Evolutionary conservation across 176 grass and related monocot genomes (phyloP), one percentile per base, ranked within the genome.

Genomic region (Oryza meyeriana): DNA sequence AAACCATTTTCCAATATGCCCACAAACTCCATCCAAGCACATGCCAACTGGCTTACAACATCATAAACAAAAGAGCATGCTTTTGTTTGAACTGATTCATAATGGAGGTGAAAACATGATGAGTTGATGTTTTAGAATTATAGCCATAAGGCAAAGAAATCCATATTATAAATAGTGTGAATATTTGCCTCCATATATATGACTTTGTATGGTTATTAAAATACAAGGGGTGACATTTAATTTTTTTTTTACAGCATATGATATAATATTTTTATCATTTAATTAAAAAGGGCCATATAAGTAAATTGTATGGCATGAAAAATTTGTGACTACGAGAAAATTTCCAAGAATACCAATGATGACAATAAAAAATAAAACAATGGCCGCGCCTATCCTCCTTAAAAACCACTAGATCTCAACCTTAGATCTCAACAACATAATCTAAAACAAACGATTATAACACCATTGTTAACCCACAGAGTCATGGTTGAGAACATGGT

Each of bases 1-100:
- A 30, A 80, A 85, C 74, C 61, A 61, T 48, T 85, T 85, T 67
- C 45, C 55, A 59, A 59, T 59, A 8, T 59, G 55, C 55, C 55
- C 55, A 11, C 55, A 59, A 59, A 7, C 55, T 59, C 24, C 24
- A 55, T 18, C 81, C 79, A 63, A 61, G 68, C 79, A 79, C 59
- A 73, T 69, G 74, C 64, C 88, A 86, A 83, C 84, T 90, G 88
- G 79, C 73, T 50, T 52, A 39, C 74, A 86, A 48, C 81, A 72
- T 25, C 11, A 7, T 25, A 83, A 78, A 83, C 24, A 35, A 74
- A 48, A 35, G 20, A 62, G 77, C 71, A 55, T 76, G 20, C 39
- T 76, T 85, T 76, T 26, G 10, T 85, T 81, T 81, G 72, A 89
- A 78, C 28, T 4, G 13, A 66, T 17, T 27, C 26, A 20, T 18